Evolutionary conservation across 805 yeast genomes (phyloP), one percentile per base, ranked within the genome.

Genomic region (Metschnikowia matae): DNA sequence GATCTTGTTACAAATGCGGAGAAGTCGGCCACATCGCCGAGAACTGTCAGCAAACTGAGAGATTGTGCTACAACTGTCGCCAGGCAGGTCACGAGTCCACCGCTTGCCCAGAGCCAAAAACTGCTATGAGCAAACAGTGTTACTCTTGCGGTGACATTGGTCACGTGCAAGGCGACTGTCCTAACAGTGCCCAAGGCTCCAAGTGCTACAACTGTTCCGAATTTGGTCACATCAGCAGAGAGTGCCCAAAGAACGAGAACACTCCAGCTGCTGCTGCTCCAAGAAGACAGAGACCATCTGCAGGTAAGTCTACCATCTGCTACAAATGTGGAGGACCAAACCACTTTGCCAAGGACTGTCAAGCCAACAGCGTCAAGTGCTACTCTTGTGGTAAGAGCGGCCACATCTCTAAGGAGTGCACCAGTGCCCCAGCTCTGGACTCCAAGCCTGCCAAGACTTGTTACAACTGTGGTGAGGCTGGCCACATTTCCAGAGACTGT

Each of bases 281-380:
- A 44, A 56, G 54, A 50, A 54, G 59, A 56, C 48, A 52, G 46
- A 52, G 57, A 40, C 61, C 60, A 35, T 18, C 45, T 42, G 45
- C 45, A 42, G 45, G 45, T 5, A 63, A 73, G 56, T 71, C 73
- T 53, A 73, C 85, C 54, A 80, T 88, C 52, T 88, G 96, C 73
- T 87, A 85, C 84, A 88, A 85, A 73, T 88, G 96, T 69, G 95
- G 95, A 65, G 94, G 92, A 57, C 90, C 94, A 66, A 88, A 88
- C 82, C 96, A 89, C 71, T 85, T 84, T 73, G 96, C 96, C 58
- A 85, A 88, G 75, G 96, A 89, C 70, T 89, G 96, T 73, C 85
- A 83, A 68, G 84, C 83, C 60, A 79, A 82, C 50, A 62, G 62
- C 49, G 79, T 83, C 66, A 88, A 88, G 73, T 90, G 97, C 74